phyloP scores from a whole-genome alignment of 164 flowering plant genomes.

The Euptelea pleiosperma region DNA sequence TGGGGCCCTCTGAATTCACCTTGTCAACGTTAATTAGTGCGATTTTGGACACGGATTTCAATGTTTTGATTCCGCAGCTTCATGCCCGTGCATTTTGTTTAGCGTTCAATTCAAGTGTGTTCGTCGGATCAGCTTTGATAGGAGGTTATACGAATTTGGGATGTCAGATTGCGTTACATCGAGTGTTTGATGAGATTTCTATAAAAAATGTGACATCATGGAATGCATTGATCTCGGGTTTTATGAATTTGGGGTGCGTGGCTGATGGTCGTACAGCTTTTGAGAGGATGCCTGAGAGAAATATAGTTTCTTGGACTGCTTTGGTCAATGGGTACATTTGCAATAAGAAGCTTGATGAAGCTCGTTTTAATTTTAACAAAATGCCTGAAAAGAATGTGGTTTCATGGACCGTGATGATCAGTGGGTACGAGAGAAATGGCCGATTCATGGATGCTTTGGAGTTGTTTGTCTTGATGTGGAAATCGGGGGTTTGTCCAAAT shows the following conservation, averaged over 20 bases:
- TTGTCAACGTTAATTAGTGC: constrained; percentile 36
- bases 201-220: constrained; percentile 37
- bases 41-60: constrained; percentile 22
- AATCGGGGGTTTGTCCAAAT: constrained; percentile 31
- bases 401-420: constrained; percentile 66
- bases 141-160: constrained; percentile 37
- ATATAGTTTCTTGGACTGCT: constrained; percentile 53
- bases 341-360: constrained; percentile 35
- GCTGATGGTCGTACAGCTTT: constrained; percentile 37
- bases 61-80: constrained; percentile 45
- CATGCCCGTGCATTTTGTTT: constrained; percentile 37
- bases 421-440: constrained; percentile 42
- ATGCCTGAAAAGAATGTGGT: constrained; percentile 48
- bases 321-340: constrained; percentile 46
- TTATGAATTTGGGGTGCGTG: constrained; percentile 40
- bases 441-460: constrained; percentile 35
- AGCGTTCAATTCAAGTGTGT: constrained; percentile 33
- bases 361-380: constrained; percentile 33
- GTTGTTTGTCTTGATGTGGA: constrained; percentile 39
- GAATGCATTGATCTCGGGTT: constrained; percentile 53
- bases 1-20: constrained; percentile 44
- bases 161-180: constrained; percentile 23
- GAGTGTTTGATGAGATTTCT: constrained; percentile 45
- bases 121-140: constrained; percentile 55
- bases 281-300: constrained; percentile 39